Evolutionary conservation across 1,284 basidiomycete genomes (phyloP), one percentile per base, ranked within the genome.

Genomic region (Malassezia arunalokei): DNA sequence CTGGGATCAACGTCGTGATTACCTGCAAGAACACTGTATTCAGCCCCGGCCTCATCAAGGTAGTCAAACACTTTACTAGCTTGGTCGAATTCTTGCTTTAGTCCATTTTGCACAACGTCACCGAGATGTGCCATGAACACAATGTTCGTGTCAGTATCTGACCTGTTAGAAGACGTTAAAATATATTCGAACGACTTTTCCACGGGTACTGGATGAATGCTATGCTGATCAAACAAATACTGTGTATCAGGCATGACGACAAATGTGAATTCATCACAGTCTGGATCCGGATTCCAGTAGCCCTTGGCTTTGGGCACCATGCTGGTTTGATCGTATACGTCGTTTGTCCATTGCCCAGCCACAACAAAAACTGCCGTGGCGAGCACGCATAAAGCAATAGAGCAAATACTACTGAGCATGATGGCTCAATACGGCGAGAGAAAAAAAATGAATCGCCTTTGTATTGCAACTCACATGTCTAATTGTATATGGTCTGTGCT

Each of bases 231-330:
- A 29, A 37, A 47, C 20, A 47, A 24, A 35, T 47, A 47, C 37
- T 47, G 44, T 3, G 44, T 47, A n/a, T 47, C 44, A 11, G 44
- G 44, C 44, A 47, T 47, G 15, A 47, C 44, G 15, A 29, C 37
- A 14, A 47, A 20, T 7, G 44, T 47, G 14, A 47, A 47, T 30
- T 47, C 29, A 15, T 14, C 11, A 20, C 44, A 38, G 20, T 38
- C 37, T 1, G 35, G 5, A 27, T 47, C 44, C 0, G 44, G 44
- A 3, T 39, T 37, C 44, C 44, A 47, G 32, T 27, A 39, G 27
- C 33, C 44, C 35, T 37, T 39, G 24, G 44, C 9, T n/a, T 29
- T 31, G 14, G 35, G 29, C 1, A 5, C 8, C 35, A 47, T 7
- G 11, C 17, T 35, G 14, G 44, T 47, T 24, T 15, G 12, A 15